Evolutionary conservation across 2,329 filamentous ascomycete genomes (phyloP).

Genomic region (Stenocarpella maydis): DNA sequence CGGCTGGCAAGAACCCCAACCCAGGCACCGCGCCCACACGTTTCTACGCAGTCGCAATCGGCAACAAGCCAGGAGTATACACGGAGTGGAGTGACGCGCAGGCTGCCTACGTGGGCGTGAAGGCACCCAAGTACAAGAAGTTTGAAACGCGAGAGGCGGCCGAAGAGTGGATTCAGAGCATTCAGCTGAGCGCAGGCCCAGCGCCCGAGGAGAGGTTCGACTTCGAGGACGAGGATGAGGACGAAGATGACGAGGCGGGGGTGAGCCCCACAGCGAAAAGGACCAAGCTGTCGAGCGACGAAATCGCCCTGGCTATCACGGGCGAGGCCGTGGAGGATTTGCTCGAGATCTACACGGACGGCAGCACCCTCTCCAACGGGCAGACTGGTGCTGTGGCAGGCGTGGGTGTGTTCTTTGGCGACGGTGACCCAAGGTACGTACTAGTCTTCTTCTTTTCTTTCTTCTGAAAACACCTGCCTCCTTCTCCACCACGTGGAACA

Average conservation of each 20-base stretch:
- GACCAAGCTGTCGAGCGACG: constrained; percentile 39
- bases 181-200: constrained; percentile 36
- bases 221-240: constrained; percentile 38
- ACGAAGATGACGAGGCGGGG: constrained; percentile 42
- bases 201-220: constrained; percentile 23
- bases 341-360: constrained; percentile 67
- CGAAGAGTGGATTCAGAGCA: constrained; percentile 73
- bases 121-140: constrained; percentile 74
- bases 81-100: constrained; percentile 74
- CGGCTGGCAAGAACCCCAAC: constrained; percentile 65
- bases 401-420: constrained; percentile 70
- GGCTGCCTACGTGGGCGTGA: constrained; percentile 77
- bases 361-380: constrained; percentile 68
- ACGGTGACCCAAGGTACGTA: constrained; percentile 60
- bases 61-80: constrained; percentile 67
- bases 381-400: constrained; percentile 63
- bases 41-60: constrained; percentile 70
- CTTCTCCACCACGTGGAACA: not conserved
- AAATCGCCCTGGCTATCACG: constrained; percentile 18
- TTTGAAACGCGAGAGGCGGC: constrained; percentile 77
- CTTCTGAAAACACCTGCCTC: not conserved
- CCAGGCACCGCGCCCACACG: constrained; percentile 52
- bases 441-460: too few species aligned
- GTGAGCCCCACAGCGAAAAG: constrained; percentile 48
- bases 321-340: constrained; percentile 42